Percentiles rank a stretch among this genome's conserved stretches.
Evolutionary conservation across 163 green algal species (phyloP).

Genomic region (Coccomyxa subellipsoidea): DNA sequence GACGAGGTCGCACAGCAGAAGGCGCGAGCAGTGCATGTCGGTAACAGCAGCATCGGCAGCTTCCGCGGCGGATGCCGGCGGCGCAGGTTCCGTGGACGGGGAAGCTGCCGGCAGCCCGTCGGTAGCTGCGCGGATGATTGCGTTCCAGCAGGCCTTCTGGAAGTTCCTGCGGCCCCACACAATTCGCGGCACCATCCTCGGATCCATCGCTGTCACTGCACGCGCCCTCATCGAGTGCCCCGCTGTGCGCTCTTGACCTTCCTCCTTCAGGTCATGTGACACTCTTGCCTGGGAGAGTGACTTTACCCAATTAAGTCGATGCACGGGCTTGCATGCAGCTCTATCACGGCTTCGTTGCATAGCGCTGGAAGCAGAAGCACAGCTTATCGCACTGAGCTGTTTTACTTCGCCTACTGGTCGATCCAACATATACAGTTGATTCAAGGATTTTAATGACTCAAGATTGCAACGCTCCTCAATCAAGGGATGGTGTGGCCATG

Average conservation of each 20-base stretch:
- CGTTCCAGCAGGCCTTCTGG: slow-evolving; percentile 87
- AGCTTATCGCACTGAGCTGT: too few species aligned
- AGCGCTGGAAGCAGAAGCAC: too few species aligned
- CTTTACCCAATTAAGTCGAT: too few species aligned
- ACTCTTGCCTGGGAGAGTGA: too few species aligned
- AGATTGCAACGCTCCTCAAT: too few species aligned
- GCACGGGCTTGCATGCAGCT: too few species aligned
- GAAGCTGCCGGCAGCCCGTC: neutral
- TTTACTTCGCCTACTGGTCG: too few species aligned
- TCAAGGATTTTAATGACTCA: too few species aligned
- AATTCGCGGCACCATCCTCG: slow-evolving; percentile 93
- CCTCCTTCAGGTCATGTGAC: too few species aligned
- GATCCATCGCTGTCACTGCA: slow-evolving; percentile 73
- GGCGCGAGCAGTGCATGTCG: neutral
- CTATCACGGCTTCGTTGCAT: too few species aligned
- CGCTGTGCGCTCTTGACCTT: neutral
- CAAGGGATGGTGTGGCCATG: too few species aligned
- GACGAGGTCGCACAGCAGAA: neutral
- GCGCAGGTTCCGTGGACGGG: neutral
- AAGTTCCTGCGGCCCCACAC: slow-evolving; percentile 97
- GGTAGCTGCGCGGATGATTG: neutral
- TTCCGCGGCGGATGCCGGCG: neutral
- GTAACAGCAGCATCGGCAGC: neutral
- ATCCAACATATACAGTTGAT: too few species aligned
- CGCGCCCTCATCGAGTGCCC: slow-evolving; percentile 59